Conservation (phyloP, 768 basidiomycete species). For the Russula abietina region DNA sequence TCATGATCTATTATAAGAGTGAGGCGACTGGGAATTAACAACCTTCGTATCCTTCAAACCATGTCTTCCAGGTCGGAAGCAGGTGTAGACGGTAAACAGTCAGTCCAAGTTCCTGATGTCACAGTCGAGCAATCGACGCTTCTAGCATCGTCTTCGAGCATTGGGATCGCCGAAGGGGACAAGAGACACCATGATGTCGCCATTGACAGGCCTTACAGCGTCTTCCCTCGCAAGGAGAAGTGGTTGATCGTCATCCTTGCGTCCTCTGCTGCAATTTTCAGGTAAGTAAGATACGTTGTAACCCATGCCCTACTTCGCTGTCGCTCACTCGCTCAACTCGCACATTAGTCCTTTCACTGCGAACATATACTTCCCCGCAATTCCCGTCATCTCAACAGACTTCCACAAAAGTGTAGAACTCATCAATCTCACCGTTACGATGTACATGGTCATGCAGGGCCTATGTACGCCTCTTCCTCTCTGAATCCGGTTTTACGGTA, state of each 20-base stretch:
- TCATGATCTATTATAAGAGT: neutral
- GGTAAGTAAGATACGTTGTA: conserved; percentile 33
- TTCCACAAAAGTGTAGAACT: conserved; percentile 64
- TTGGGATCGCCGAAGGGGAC: neutral
- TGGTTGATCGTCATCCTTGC: conserved; percentile 60
- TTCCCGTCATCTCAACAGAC: conserved; percentile 56
- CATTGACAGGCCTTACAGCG: conserved; percentile 36
- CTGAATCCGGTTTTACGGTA: too few species aligned
- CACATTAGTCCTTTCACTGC: conserved; percentile 59
- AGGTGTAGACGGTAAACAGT: neutral
- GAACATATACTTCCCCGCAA: conserved; percentile 75
- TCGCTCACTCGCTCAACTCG: neutral
- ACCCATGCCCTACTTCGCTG: neutral
- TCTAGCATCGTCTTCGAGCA: too few species aligned
- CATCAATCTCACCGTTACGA: conserved; percentile 75
- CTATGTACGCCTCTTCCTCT: conserved; percentile 38
- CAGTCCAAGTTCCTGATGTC: neutral
- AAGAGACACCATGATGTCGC: conserved; percentile 24
- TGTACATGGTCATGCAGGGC: conserved; percentile 68
- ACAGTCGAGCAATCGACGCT: neutral
- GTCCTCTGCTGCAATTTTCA: conserved; percentile 56
- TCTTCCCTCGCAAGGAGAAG: conserved; percentile 53
- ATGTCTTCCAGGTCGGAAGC: neutral
- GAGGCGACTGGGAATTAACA: neutral
- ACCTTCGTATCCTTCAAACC: neutral